Evolutionary conservation across 1,284 basidiomycete species (phyloP), one percentile per base, ranked within the genome.

Genomic region (Cystobasidium pallidum): DNA sequence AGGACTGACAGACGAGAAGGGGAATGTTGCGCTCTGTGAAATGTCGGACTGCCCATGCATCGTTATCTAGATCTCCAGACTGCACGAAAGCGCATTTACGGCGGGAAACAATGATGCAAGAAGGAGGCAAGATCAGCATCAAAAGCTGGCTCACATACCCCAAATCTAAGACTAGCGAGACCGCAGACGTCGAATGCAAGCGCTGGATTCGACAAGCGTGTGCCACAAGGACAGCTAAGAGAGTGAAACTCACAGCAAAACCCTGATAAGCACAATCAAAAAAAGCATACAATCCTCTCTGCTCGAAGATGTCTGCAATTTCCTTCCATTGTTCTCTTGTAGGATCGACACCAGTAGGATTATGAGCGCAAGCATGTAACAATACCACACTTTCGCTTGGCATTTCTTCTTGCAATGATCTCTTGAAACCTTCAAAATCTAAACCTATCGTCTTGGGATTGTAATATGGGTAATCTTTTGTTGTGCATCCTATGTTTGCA

Each of bases 201-300:
- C n/a, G n/a, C n/a, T n/a, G n/a, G n/a, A n/a, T n/a, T n/a, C n/a
- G n/a, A n/a, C n/a, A n/a, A n/a, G n/a, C n/a, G n/a, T n/a, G n/a
- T n/a, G n/a, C n/a, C n/a, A 54, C 39, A 24, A 52, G n/a, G 47
- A 75, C 91, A 81, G 30, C 3, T 3, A 55, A 55, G 24, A 36
- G 13, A 34, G 30, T 4, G 24, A 7, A 80, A 3, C 92, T 92
- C 78, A 90, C 91, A 36, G 91, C 82, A 80, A 93, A 94, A 52
- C 92, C 92, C 82, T 97, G 94, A 83, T 97, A 98, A 6, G 94
- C 94, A 79, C 89, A 91, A 83, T 98, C 94, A 81, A 97, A 94
- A 83, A 96, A 94, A 55, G 90, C 90, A 81, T 88, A 94, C 81
- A 94, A 93, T 21, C 86, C 84, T 82, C 90, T 91, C 66, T 85